These are phyloP conservation scores for Aspergillus sp. DNA, from an alignment of 2,329 filamentous ascomycete species.

Conservation along the genomic window DNA sequence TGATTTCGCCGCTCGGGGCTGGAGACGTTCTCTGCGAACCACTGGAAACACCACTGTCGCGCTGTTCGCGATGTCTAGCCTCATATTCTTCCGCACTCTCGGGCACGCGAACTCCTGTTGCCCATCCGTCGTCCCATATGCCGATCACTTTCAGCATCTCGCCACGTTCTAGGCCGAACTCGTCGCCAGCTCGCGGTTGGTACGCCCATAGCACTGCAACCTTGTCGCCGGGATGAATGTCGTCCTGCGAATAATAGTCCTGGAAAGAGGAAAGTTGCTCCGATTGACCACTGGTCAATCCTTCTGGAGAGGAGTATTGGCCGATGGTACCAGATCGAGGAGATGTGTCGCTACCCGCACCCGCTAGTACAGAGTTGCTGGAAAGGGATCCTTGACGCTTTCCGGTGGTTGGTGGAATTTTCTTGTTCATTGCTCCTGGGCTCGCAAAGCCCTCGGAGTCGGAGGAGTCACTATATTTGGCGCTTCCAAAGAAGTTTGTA, in stretches of 20 bases:
- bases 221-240: slow-evolving; percentile 88
- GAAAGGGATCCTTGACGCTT: slow-evolving; percentile 88
- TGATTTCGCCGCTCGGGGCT: slow-evolving; percentile 78
- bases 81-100: slow-evolving; percentile 91
- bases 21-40: slow-evolving; percentile 70
- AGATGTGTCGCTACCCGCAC: slow-evolving; percentile 68
- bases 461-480: slow-evolving; percentile 56
- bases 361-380: slow-evolving; percentile 75
- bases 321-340: slow-evolving; percentile 69
- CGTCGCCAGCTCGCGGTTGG: slow-evolving; percentile 88
- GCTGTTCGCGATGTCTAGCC: slow-evolving; percentile 72
- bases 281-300: slow-evolving; percentile 83
- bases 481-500: slow-evolving; percentile 51
- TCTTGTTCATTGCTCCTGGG: slow-evolving; percentile 68
- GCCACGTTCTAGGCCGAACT: slow-evolving; percentile 89
- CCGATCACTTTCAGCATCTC: slow-evolving; percentile 98
- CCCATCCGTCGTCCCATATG: slow-evolving; percentile 99
- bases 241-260: slow-evolving; percentile 97
- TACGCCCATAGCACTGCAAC: slow-evolving; percentile 96
- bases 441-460: slow-evolving; percentile 72
- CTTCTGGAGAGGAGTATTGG: slow-evolving; percentile 82
- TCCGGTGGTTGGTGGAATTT: slow-evolving; percentile 49
- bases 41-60: slow-evolving; percentile 92
- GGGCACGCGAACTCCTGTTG: slow-evolving; percentile 82
- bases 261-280: slow-evolving; percentile 97